Evolutionary conservation across 2,329 filamentous ascomycete genomes (phyloP), one percentile per base, ranked within the genome.

Genomic region (Penicillium hesseltinei): DNA sequence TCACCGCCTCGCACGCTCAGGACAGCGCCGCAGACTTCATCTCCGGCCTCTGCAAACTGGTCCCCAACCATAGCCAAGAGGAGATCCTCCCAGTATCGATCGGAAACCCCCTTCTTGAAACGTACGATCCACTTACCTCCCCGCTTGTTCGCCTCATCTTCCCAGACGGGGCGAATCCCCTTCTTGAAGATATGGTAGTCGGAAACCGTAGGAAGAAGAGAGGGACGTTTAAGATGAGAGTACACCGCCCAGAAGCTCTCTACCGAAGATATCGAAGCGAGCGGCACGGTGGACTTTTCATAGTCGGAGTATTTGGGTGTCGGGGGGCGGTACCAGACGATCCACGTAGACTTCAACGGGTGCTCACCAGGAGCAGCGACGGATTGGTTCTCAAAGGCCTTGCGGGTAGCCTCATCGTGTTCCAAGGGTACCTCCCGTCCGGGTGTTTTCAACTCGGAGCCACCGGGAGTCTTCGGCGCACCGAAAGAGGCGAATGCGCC

Each of bases 161-260:
- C 94, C 94, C 94, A 99, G 67, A 99, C 94, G 23, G 94, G 94
- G 59, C 94, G 87, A 60, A 99, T 92, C 54, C 92, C 93, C 71
- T 94, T 92, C 77, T 94, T 96, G 81, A 99, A 99, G 59, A 99
- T 88, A 74, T 99, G 94, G 73, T 97, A 99, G 77, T 99, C 94
- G 25, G 92, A 97, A 31, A 97, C 93, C 5, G 93, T 88, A 7
- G 93, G 93, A 57, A 99, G 81, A 35, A 84, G 80, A 36, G 92
- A 97, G 2, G 95, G 94, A 29, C 90, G 86, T 78, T 95, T 96
- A 47, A 99, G 82, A 75, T 97, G 92, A 54, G 84, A 81, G 73
- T 96, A 97, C 38, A 96, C 87, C 47, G 85, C 82, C 86, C 92
- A 97, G 73, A 99, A 97, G 58, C 94, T 90, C 77, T 97, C 92